Conservation (phyloP, 2,329 filamentous ascomycete genomes). For the Neocucurbitaria cava region DNA sequence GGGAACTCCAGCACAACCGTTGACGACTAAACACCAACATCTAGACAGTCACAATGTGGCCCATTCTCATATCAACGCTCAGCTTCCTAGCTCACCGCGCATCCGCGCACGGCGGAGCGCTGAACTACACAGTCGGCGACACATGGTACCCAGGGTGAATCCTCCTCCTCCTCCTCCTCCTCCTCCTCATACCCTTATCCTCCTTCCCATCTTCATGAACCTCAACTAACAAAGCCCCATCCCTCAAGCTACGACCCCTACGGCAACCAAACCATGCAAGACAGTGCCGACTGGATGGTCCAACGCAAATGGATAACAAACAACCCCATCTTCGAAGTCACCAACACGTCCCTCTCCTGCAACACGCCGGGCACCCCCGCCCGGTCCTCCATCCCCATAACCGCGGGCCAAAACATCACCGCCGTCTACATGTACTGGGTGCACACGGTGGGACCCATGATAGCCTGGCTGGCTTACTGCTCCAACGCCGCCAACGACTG, state of each 20-base stretch:
- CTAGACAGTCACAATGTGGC: conserved; percentile 17
- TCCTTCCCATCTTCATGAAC: too few species aligned
- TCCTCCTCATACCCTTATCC: not conserved
- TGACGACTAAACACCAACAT: not conserved
- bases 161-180: not conserved
- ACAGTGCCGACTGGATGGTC: conserved; percentile 26
- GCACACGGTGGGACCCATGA: conserved; percentile 41
- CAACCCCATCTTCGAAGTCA: conserved; percentile 35
- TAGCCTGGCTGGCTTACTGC: conserved; percentile 39
- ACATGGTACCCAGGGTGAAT: conserved; percentile 39
- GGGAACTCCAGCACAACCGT: not conserved
- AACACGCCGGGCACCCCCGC: conserved; percentile 38
- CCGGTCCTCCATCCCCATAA: conserved; percentile 31
- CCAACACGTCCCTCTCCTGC: conserved; percentile 34
- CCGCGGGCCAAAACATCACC: conserved; percentile 34
- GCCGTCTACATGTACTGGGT: conserved; percentile 39
- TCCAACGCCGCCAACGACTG: conserved; percentile 23
- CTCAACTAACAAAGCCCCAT: too few species aligned
- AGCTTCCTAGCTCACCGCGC: conserved; percentile 13
- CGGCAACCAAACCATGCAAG: conserved; percentile 27
- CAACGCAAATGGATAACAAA: conserved; percentile 41
- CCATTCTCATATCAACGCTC: conserved; percentile 3
- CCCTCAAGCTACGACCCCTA: conserved; percentile 35
- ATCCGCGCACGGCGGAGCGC: conserved; percentile 34
- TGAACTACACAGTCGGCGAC: conserved; percentile 41